A percentile compares a stretch with the other conserved stretches of the same genome.
phyloP scores from a whole-genome alignment of 2,329 filamentous ascomycete genomes.

The Huntiella omanensis region DNA sequence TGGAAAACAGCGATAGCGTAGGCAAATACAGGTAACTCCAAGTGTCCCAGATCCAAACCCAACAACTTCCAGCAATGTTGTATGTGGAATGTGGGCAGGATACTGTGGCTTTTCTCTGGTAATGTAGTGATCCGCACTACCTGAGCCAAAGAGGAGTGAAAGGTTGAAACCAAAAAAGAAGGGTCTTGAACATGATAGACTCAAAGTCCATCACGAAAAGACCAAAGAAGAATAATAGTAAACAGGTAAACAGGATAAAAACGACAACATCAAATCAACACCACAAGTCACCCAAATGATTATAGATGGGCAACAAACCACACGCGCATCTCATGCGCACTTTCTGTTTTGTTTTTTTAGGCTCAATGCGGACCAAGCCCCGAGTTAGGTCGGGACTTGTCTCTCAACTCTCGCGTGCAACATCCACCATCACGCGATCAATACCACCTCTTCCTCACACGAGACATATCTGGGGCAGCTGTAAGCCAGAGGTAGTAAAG shows the following conservation, averaged over 20 bases:
- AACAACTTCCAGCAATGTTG: slow-evolving; percentile 47
- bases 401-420: slow-evolving; percentile 8
- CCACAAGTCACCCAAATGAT: not conserved
- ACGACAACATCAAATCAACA: not conserved
- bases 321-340: no score
- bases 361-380: slow-evolving; percentile 9
- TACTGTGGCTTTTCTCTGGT: slow-evolving; percentile 12
- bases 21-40: slow-evolving; percentile 45
- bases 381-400: slow-evolving; percentile 5
- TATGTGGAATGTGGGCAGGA: slow-evolving; percentile 29
- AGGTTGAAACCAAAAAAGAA: slow-evolving; percentile 2
- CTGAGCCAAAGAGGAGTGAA: slow-evolving; percentile 12
- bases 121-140: slow-evolving; percentile 12
- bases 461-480: no score
- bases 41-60: slow-evolving; percentile 25
- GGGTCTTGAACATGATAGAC: not conserved
- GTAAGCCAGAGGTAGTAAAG: no score
- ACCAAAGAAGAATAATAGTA: not conserved
- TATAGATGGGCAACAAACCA: not conserved
- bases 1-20: slow-evolving; percentile 61
- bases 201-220: not conserved
- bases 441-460: no score
- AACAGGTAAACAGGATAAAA: not conserved
- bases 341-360: slow-evolving; percentile 7
- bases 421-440: slow-evolving; percentile 3